Conservation (phyloP, 106 monocot species). For the Apostasia shenzhenica region DNA sequence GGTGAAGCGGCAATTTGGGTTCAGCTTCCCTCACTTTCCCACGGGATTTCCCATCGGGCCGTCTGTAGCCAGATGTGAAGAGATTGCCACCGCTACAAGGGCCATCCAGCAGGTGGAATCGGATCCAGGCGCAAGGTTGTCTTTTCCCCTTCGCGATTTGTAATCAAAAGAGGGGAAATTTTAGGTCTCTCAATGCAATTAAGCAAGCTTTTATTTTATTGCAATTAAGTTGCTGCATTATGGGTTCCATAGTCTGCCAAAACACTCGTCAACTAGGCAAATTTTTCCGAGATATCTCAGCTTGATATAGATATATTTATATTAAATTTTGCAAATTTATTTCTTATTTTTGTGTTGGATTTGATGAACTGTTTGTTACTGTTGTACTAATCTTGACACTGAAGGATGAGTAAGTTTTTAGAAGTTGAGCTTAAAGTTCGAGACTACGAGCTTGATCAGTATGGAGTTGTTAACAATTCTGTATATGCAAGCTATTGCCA, state of each 20-base stretch:
- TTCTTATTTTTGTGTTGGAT: background rate
- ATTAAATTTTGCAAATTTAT: too few relatives aligned
- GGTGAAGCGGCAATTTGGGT: too few relatives aligned
- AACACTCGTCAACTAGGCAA: background rate
- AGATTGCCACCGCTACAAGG: background rate
- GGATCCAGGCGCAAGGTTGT: background rate
- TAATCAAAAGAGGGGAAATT: background rate
- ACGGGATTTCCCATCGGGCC: too few relatives aligned
- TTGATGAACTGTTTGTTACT: background rate
- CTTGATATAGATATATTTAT: background rate
- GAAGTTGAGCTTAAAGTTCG: conserved; percentile 72
- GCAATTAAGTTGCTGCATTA: background rate
- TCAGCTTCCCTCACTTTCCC: too few relatives aligned
- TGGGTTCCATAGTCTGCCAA: background rate
- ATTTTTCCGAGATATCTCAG: background rate
- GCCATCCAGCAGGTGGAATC: background rate
- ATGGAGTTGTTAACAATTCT: conserved; percentile 90
- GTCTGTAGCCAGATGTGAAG: background rate
- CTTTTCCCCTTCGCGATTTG: background rate
- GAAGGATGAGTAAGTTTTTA: conserved; percentile 42
- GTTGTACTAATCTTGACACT: background rate
- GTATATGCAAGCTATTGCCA: conserved; percentile 87
- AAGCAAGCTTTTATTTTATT: background rate
- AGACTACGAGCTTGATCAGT: conserved; percentile 95
- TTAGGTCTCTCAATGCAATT: background rate